Conservation (phyloP, 352 stramenopile genomes). For the Phytophthora pistaciae region DNA sequence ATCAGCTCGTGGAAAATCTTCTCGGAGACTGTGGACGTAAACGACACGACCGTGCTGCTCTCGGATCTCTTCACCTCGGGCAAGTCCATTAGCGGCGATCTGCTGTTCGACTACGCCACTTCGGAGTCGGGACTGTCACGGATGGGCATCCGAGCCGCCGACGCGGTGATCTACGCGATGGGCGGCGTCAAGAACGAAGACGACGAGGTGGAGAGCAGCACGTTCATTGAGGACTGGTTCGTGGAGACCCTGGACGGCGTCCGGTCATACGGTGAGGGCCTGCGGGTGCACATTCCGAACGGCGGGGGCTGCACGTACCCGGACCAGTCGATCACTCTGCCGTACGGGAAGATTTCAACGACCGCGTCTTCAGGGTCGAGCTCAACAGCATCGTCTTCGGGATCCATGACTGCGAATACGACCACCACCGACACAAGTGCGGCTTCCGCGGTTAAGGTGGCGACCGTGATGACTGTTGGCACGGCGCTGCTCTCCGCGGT, state of each 20-base stretch:
- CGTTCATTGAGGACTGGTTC: constrained; percentile 5
- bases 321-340: constrained; percentile 31
- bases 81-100: constrained; percentile 43
- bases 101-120: constrained; percentile 36
- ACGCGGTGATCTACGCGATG: constrained; percentile 22
- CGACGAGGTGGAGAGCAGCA: background rate
- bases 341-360: constrained; percentile 14
- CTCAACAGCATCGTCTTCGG: background rate
- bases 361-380: too few relatives aligned
- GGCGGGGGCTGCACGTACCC: constrained; percentile 38
- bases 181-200: background rate
- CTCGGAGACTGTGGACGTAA: constrained; percentile 14
- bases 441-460: background rate
- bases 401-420: background rate
- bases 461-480: background rate
- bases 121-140: constrained; percentile 33
- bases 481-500: background rate
- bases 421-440: background rate
- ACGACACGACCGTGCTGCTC: constrained; percentile 29
- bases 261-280: constrained; percentile 3
- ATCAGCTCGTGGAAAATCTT: constrained; percentile 45
- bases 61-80: constrained; percentile 46
- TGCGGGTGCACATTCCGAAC: constrained; percentile 41
- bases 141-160: constrained; percentile 21
- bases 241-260: background rate